These are phyloP conservation scores for Arctium lappa DNA, from an alignment of 129 eudicot species.

Conservation along the genomic window DNA sequence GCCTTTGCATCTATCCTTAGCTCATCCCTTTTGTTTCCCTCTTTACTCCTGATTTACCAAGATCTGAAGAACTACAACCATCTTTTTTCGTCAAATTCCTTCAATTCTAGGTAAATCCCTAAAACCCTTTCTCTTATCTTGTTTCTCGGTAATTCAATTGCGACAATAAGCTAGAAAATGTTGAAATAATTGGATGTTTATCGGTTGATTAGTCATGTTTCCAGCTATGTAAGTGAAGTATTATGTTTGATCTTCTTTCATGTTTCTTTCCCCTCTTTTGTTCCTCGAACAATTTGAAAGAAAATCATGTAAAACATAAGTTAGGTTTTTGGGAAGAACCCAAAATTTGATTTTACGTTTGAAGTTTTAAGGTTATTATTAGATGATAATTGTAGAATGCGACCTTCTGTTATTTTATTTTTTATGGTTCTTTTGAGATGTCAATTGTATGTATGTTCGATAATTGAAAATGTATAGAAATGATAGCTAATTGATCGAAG, in stretches of 20 bases:
- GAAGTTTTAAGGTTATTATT: not conserved
- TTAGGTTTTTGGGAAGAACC: conserved; percentile 17
- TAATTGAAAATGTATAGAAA: too few relatives aligned
- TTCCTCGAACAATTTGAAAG: not conserved
- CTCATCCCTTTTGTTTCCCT: not conserved
- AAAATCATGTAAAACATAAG: too few relatives aligned
- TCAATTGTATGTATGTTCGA: too few relatives aligned
- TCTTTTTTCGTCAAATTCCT: not conserved
- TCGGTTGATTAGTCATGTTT: conserved; percentile 7
- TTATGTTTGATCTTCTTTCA: conserved; percentile 1
- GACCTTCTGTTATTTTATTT: not conserved
- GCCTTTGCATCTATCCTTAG: too few relatives aligned
- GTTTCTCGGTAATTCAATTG: conserved; percentile 9
- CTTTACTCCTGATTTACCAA: conserved; percentile 18
- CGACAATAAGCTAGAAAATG: not conserved
- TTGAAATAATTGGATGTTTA: not conserved
- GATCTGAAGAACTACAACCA: not conserved
- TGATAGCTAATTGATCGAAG: too few relatives aligned
- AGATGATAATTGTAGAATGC: not conserved
- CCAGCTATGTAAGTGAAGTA: conserved; percentile 7
- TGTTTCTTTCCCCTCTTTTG: not conserved
- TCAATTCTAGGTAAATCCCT: conserved; percentile 3
- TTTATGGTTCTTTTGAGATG: too few relatives aligned
- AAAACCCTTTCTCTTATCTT: conserved; percentile 11
- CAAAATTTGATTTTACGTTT: not conserved